Conservation (phyloP, 2,329 filamentous ascomycete species). For the Apiospora malaysiana region DNA sequence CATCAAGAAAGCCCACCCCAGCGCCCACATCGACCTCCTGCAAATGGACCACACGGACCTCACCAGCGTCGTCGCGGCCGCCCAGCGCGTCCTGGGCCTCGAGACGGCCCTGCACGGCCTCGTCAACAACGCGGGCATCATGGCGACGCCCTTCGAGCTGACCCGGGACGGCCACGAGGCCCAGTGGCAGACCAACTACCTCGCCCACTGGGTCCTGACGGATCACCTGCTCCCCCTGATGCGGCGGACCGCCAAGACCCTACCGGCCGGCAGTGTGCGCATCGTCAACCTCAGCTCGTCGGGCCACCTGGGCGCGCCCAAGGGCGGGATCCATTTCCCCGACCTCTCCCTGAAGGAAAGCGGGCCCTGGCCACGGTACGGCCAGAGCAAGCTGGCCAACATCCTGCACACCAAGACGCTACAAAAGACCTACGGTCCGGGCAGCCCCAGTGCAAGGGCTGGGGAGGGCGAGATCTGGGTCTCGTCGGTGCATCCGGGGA, state of each 20-base stretch:
- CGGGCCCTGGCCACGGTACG: slow-evolving; percentile 42
- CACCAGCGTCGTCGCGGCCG: slow-evolving; percentile 42
- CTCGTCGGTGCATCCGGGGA: slow-evolving; percentile 47
- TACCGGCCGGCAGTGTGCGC: slow-evolving; percentile 32
- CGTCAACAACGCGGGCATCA: slow-evolving; percentile 42
- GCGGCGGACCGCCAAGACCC: slow-evolving; percentile 35
- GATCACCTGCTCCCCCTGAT: slow-evolving; percentile 45
- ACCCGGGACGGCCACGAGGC: slow-evolving; percentile 44
- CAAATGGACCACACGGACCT: slow-evolving; percentile 44
- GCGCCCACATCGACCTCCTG: slow-evolving; percentile 41
- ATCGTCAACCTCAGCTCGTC: slow-evolving; percentile 39
- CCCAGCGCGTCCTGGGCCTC: slow-evolving; percentile 36
- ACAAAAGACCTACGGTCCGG: slow-evolving; percentile 42
- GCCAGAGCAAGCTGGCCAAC: slow-evolving; percentile 54
- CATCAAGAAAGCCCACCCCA: slow-evolving; percentile 40
- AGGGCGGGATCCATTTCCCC: slow-evolving; percentile 34
- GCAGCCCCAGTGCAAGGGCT: slow-evolving; percentile 32
- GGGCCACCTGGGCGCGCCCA: slow-evolving; percentile 36
- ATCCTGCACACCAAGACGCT: slow-evolving; percentile 47
- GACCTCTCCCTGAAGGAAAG: slow-evolving; percentile 31
- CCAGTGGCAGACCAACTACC: slow-evolving; percentile 51
- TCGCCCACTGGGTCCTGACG: slow-evolving; percentile 50
- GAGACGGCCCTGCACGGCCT: slow-evolving; percentile 42
- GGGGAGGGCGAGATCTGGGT: slow-evolving; percentile 46
- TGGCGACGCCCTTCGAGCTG: slow-evolving; percentile 39